Evolutionary conservation across 768 basidiomycete species (phyloP), one percentile per base, ranked within the genome.

Genomic region (Boletus pseudo-olivaceus): DNA sequence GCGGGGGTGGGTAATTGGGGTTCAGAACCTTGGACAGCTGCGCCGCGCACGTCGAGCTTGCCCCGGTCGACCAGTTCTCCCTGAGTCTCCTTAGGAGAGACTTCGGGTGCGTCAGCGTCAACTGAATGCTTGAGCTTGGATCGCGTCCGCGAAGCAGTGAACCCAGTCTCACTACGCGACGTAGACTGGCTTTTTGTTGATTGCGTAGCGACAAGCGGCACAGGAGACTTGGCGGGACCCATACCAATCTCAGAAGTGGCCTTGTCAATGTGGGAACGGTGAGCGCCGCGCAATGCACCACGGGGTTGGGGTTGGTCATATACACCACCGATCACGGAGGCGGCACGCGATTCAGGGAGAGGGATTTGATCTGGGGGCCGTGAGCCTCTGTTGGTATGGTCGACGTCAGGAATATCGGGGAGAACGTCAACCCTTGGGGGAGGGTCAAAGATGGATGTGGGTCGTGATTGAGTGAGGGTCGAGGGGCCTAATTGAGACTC

Each of bases 311-410:
- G 62, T 39, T 64, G 64, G 32, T 69, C 67, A 15, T 37, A 60
- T 14, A 61, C 52, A 14, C 68, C 59, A 11, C 64, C 70, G 7
- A 70, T 58, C 47, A 63, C 69, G 1, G 70, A 71, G 15, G 58
- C 65, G 1, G 69, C 68, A 4, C 69, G 68, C n/a, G 70, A 68
- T 37, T 57, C 50, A 14, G 69, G 68, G 15, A 70, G 63, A 15
- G 62, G 60, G 3, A 70, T 50, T 47, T 56, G 54, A 1, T 60
- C 61, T 29, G 68, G 62, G 7, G n/a, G 51, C n/a, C 17, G 49
- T 23, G 61, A 52, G 45, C 5, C 11, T 35, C 34, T 46, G 14
- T 38, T 35, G 47, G 5, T 43, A 27, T 30, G 41, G 39, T 60
- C 60, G 7, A 54, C 35, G 20, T 70, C 66, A n/a, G 58, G 55